Conservation (phyloP, 257 asterid genomes). For the Solanum sparsipilum region DNA sequence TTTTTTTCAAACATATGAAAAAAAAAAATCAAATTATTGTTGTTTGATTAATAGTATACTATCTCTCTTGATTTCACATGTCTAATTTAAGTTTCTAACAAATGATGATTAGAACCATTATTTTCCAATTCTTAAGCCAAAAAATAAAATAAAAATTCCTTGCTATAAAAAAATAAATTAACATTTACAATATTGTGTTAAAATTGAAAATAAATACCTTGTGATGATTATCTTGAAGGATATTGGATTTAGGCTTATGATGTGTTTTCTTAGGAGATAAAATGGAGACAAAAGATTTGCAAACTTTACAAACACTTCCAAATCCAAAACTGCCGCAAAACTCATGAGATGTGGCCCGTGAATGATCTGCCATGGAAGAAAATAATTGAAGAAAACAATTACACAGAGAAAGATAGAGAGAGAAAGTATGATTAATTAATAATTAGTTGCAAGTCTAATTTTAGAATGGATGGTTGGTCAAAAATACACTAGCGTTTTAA, state of each 20-base stretch:
- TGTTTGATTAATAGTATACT: background rate
- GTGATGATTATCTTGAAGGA: constrained; percentile 5
- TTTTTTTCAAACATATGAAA: background rate
- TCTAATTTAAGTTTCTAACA: background rate
- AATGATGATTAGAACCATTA: background rate
- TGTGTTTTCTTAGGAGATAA: constrained; percentile 9
- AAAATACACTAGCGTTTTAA: background rate
- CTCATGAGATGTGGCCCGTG: constrained; percentile 35
- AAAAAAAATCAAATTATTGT: background rate
- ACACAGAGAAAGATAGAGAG: background rate
- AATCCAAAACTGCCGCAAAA: constrained; percentile 26
- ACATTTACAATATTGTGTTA: background rate
- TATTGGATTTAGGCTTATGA: constrained; percentile 15
- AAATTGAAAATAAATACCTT: constrained; percentile 7
- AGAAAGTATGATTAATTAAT: background rate
- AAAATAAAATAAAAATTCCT: background rate
- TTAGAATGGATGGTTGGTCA: constrained; percentile 11
- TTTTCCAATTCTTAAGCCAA: background rate
- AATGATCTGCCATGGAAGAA: constrained; percentile 36
- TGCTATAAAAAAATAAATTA: background rate
- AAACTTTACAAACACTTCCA: constrained; percentile 30
- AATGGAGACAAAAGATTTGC: constrained; percentile 40
- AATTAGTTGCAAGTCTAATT: background rate
- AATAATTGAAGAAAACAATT: background rate
- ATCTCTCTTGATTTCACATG: background rate